Percentiles rank a stretch among this genome's conserved stretches.
phyloP scores from a whole-genome alignment of 768 basidiomycete genomes.

The Boletales sp. region DNA sequence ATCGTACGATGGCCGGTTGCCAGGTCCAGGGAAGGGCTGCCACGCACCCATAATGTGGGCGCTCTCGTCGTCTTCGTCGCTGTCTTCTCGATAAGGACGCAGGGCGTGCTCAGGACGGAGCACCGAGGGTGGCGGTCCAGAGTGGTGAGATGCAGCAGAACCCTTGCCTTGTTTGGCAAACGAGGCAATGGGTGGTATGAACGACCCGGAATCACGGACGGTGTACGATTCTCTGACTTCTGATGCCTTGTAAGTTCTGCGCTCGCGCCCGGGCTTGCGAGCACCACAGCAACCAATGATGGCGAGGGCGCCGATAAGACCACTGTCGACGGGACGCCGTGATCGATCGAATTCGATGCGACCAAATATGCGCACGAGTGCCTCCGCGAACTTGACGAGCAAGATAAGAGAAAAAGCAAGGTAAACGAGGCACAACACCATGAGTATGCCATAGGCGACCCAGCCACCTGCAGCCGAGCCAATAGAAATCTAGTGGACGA shows the following conservation, averaged over 20 bases:
- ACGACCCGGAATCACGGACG: conserved; percentile 45
- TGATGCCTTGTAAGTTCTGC: conserved; percentile 20
- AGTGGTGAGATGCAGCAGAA: conserved; percentile 36
- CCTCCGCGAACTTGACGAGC: conserved; percentile 81
- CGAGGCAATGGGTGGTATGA: conserved; percentile 40
- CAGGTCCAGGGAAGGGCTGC: conserved; percentile 62
- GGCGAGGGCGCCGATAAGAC: conserved; percentile 81
- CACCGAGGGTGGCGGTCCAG: conserved; percentile 62
- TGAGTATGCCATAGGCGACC: conserved; percentile 90
- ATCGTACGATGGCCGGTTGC: conserved; percentile 21
- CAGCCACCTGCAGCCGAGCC: conserved; percentile 79
- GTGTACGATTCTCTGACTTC: conserved; percentile 28
- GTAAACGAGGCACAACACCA: conserved; percentile 80
- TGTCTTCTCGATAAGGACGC: conserved; percentile 73
- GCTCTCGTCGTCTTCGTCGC: conserved; percentile 63
- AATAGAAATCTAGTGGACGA: conserved; percentile 66
- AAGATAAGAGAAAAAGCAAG: conserved; percentile 81
- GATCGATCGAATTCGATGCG: conserved; percentile 83
- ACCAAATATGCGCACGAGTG: conserved; percentile 70
- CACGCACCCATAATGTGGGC: conserved; percentile 95
- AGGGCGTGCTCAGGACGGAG: conserved; percentile 78
- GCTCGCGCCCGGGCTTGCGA: conserved; percentile 33
- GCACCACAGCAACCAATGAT: conserved; percentile 65
- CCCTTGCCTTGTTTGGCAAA: conserved; percentile 26
- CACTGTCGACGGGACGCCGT: conserved; percentile 74